Base-by-base conservation (phyloP, 805 yeast genomes). In the Torulaspora quercuum region DNA sequence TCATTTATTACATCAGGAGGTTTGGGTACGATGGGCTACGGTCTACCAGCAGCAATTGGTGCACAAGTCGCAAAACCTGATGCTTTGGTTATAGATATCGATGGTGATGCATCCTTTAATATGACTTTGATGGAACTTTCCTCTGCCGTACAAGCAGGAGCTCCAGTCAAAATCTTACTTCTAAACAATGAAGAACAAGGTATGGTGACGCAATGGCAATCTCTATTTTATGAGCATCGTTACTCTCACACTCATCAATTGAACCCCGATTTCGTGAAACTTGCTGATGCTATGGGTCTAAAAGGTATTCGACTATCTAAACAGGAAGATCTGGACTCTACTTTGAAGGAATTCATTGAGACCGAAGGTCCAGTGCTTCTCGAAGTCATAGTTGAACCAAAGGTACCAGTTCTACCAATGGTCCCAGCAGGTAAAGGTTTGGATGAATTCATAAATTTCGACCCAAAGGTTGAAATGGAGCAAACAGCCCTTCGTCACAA, bases 161-260 rank as follows among this genome's bases (percentile, higher is more conserved):
- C 95, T 33, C 96, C 96, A 40, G 82, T 92, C 48, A 92, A 92
- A 72, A 76, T 86, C 43, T 73, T 87, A 62, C 80, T 92, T 39
- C 72, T 92, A 60, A 92, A 92, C 68, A 92, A 92, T 65, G 97
- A 90, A 70, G 98, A 92, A 70, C 98, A 92, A 71, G 98, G 98
- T 61, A 92, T 92, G 98, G 98, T 92, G 39, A 90, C 97, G 9
- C 98, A 92, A 67, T 92, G 98, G 98, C 98, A 92, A 71, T 83
- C 96, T 8, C 70, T 92, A 45, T 92, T 92, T 73, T 92, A 92
- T 68, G 95, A 90, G 64, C 90, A 90, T 67, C 80, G 98, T 68
- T 92, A 86, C 65, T 75, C 97, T n/a, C 97, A 92, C 67, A 90
- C 98, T 15, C 97, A 92, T 68, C 98, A 92, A 70, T 61, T 75